Evolutionary conservation across 2,329 filamentous ascomycete species (phyloP).

Genomic region (Laburnicola sp.): DNA sequence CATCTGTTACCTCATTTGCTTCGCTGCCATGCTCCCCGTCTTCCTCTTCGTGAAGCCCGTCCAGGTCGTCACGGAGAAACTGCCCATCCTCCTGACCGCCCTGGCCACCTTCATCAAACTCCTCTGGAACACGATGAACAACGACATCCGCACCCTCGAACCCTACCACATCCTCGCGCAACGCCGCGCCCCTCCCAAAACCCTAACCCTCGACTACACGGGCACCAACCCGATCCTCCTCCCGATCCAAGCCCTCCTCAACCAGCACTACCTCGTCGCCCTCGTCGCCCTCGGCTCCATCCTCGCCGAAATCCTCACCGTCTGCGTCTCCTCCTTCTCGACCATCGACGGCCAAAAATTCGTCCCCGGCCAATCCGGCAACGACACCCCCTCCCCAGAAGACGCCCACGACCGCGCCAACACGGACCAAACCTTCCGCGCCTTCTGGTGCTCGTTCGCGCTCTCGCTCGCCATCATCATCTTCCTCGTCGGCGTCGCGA

Average conservation of each 20-base stretch:
- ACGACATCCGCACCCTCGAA: conserved; percentile 71
- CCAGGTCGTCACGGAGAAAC: conserved; percentile 60
- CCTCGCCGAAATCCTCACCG: conserved; percentile 72
- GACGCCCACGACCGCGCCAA: conserved; percentile 30
- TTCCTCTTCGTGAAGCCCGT: conserved; percentile 62
- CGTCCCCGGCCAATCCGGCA: conserved; percentile 39
- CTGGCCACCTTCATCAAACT: conserved; percentile 69
- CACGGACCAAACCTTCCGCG: conserved; percentile 53
- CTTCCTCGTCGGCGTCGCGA: conserved; percentile 64
- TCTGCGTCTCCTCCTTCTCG: conserved; percentile 68
- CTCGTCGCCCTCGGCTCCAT: conserved; percentile 71
- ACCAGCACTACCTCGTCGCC: conserved; percentile 67
- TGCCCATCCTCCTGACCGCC: conserved; percentile 67
- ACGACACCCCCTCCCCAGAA: conserved; percentile 9
- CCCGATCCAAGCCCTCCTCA: conserved; percentile 63
- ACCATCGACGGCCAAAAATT: conserved; percentile 65
- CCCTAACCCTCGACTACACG: conserved; percentile 72
- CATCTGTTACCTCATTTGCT: conserved; percentile 60
- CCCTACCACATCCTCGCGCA: conserved; percentile 71
- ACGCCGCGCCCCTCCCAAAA: conserved; percentile 66
- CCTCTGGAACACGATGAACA: conserved; percentile 69
- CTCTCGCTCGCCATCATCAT: conserved; percentile 66
- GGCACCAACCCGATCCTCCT: conserved; percentile 70
- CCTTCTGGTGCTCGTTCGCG: conserved; percentile 67
- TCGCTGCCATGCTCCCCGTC: conserved; percentile 61